phyloP scores from a whole-genome alignment of 768 basidiomycete species.

The Mycena kentingensis region DNA sequence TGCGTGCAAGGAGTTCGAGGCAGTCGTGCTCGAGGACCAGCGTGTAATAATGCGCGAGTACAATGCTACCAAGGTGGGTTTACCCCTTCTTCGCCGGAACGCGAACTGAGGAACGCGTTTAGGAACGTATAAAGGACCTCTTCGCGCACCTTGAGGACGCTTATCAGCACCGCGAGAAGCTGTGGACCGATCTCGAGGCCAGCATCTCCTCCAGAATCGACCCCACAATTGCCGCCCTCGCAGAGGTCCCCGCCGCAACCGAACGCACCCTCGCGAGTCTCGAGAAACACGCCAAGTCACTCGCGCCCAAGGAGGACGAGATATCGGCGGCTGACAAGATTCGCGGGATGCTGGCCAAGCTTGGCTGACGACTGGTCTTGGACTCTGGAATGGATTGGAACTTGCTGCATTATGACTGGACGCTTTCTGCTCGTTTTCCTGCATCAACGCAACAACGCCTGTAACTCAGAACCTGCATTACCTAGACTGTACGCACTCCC shows the following conservation, averaged over 20 bases:
- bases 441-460: not conserved
- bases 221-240: conserved; percentile 42
- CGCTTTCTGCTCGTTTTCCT: not conserved
- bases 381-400: not conserved
- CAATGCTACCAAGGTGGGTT: conserved; percentile 40
- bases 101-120: conserved; percentile 3
- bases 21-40: conserved; percentile 43
- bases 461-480: too few species aligned
- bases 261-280: conserved; percentile 53
- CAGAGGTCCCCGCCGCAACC: conserved; percentile 49
- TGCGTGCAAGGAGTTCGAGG: conserved; percentile 56
- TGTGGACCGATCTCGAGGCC: conserved; percentile 53
- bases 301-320: conserved; percentile 37
- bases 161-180: conserved; percentile 46
- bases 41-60: conserved; percentile 43
- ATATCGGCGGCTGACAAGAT: conserved; percentile 22
- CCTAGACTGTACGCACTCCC: too few species aligned
- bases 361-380: conserved; percentile 2
- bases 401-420: not conserved
- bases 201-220: conserved; percentile 43
- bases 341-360: conserved; percentile 19
- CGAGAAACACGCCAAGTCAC: conserved; percentile 54
- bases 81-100: conserved; percentile 1
- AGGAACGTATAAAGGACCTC: conserved; percentile 48
- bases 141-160: conserved; percentile 50